Evolutionary conservation across 2,329 filamentous ascomycete species (phyloP).

Genomic region (Arthrocladium fulminans): DNA sequence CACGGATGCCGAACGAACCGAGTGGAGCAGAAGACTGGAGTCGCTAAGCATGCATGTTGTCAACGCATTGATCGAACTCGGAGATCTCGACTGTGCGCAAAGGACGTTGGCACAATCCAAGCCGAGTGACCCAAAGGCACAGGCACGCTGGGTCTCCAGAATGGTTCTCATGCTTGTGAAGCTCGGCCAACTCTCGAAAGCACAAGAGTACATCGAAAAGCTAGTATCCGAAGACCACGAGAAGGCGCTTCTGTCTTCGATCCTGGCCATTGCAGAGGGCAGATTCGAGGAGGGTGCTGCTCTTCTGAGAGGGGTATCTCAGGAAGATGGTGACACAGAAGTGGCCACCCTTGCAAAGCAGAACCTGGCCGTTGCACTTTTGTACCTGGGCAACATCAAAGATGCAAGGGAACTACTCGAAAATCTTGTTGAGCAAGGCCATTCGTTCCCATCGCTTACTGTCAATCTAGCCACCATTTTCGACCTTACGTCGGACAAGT

Average conservation of each 20-base stretch:
- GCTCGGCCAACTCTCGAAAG: constrained; percentile 65
- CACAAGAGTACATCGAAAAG: constrained; percentile 45
- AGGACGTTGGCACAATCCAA: constrained; percentile 59
- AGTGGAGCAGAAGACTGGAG: constrained; percentile 64
- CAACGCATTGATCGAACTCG: constrained; percentile 55
- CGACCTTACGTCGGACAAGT: constrained; percentile 76
- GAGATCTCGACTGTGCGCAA: constrained; percentile 70
- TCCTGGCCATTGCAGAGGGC: constrained; percentile 71
- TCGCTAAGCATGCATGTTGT: constrained; percentile 63
- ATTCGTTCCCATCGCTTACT: constrained; percentile 67
- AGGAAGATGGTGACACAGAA: constrained; percentile 17
- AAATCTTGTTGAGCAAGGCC: constrained; percentile 51
- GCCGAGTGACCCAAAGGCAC: constrained; percentile 24
- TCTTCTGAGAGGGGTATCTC: constrained; percentile 5
- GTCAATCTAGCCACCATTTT: constrained; percentile 90
- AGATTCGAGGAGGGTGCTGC: constrained; percentile 56
- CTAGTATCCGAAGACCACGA: constrained; percentile 32
- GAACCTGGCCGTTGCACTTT: constrained; percentile 72
- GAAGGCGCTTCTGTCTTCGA: constrained; percentile 46
- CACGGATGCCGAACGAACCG: constrained; percentile 46
- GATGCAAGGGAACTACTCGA: constrained; percentile 63
- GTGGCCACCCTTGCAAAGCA: constrained; percentile 61
- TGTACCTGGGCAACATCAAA: constrained; percentile 70
- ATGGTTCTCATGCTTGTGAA: constrained; percentile 64
- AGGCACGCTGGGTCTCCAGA: constrained; percentile 25